phyloP scores from a whole-genome alignment of 1,284 basidiomycete species.

The Ceratobasidium sp. region DNA sequence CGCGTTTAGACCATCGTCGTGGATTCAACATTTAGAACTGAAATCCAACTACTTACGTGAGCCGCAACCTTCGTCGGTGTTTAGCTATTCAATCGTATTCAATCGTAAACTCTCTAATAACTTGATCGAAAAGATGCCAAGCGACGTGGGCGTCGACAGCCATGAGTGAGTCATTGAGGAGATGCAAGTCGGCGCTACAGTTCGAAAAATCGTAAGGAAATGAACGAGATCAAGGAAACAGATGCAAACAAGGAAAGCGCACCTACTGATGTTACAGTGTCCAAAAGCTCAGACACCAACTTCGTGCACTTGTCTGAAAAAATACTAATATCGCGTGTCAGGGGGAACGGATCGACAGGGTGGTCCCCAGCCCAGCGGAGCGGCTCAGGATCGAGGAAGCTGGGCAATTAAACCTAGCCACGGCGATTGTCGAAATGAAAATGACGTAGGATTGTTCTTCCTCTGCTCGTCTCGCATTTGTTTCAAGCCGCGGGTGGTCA shows the following conservation, averaged over 20 bases:
- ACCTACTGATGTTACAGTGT: conserved; percentile 88
- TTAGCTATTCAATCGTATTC: too few species aligned
- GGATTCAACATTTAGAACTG: too few species aligned
- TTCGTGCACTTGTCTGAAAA: conserved; percentile 68
- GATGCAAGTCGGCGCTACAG: conserved; percentile 66
- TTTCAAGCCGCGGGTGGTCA: conserved; percentile 81
- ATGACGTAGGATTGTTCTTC: conserved; percentile 75
- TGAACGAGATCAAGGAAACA: not conserved
- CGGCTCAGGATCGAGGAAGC: not conserved
- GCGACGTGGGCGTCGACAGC: conserved; percentile 82
- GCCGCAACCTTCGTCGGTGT: too few species aligned
- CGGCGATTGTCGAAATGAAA: not conserved
- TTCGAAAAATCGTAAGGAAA: conserved; percentile 54
- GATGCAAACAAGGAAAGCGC: not conserved
- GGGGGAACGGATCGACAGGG: conserved; percentile 17
- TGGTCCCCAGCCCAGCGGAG: not conserved
- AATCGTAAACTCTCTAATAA: too few species aligned
- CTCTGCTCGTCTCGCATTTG: conserved; percentile 87
- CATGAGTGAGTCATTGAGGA: conserved; percentile 65
- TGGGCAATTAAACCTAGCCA: not conserved
- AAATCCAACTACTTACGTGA: too few species aligned
- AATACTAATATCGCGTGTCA: too few species aligned
- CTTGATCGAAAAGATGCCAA: conserved; percentile 76
- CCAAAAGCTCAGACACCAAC: conserved; percentile 83
- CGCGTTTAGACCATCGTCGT: too few species aligned